Evolutionary conservation across 306 rosid species (phyloP), one percentile per base, ranked within the genome.

Genomic region (Vigna unguiculata): DNA sequence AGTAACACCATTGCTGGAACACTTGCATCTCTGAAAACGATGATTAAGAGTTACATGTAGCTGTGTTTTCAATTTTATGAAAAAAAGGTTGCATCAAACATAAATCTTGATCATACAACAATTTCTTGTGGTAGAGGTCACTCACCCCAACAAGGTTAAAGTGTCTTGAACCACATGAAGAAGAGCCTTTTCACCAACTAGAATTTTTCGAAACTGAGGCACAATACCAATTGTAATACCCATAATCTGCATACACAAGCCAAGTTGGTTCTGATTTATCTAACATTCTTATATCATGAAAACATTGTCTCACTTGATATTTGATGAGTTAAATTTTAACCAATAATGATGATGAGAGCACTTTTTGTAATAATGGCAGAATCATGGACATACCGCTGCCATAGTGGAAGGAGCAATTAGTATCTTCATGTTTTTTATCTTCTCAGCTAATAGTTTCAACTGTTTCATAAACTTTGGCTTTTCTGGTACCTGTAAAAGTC

Each of bases 341-440:
- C 1, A 52, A 49, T 6, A 49, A 15, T n/a, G 2, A 1, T 47
- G 8, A 49, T 51, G 19, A 8, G 5, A 17, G 1, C 12, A 49
- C 24, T 17, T 12, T 48, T 48, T 10, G 30, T 54, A 20, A 54
- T 20, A 21, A 22, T 11, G 24, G 19, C 8, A 53, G 22, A 47
- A 45, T 43, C 67, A 25, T 55, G 59, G 59, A 66, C 83, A 24
- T 83, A 86, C 87, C 62, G 62, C 73, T 81, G 68, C 82, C 28
- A 63, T 20, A 2, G 78, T 69, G 65, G 90, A 28, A 32, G 87
- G 86, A 59, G 82, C 71, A 59, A 83, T 74, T 69, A 86, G 32
- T 24, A 21, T 67, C 49, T 73, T 75, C 47, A 78, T 32, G 60
- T 78, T 32, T 30, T 66, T 73, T 47, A 59, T 55, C 64, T 47